Conservation (phyloP, 345 rosid genomes). For the Corchorus olitorius region DNA sequence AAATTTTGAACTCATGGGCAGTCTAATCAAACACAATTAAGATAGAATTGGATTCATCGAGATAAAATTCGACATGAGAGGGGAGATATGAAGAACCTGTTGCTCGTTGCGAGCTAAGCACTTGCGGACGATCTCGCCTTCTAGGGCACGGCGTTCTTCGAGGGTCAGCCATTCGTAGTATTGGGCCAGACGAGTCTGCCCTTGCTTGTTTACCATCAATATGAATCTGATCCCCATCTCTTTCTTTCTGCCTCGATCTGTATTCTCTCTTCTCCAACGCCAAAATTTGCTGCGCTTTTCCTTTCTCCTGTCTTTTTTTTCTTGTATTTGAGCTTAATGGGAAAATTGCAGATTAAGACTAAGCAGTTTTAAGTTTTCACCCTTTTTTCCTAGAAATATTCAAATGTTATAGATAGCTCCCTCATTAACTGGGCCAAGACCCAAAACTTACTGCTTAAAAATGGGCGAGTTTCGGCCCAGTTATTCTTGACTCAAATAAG, state of each 20-base stretch:
- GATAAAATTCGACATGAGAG: not conserved
- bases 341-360: not conserved
- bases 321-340: not conserved
- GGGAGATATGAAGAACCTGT: slow-evolving; percentile 49
- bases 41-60: not conserved
- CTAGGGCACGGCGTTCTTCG: slow-evolving; percentile 97
- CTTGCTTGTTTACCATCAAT: slow-evolving; percentile 99
- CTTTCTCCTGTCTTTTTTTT: not conserved
- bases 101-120: slow-evolving; percentile 97
- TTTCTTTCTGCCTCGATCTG: not conserved
- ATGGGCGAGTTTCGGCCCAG: not conserved
- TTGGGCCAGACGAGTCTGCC: slow-evolving; percentile 97
- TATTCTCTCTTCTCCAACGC: not conserved
- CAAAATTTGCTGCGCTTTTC: not conserved
- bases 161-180: slow-evolving; percentile 98
- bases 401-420: not conserved
- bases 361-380: not conserved
- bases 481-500: too few relatives aligned
- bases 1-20: not conserved
- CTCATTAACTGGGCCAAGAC: not conserved
- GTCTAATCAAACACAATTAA: not conserved
- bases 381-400: not conserved
- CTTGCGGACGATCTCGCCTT: slow-evolving; percentile 99
- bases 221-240: slow-evolving; percentile 93
- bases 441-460: not conserved